A percentile compares a stretch with the other conserved stretches of the same genome.
Conservation (phyloP, 306 rosid genomes). For the Quercus berberidifolia region DNA sequence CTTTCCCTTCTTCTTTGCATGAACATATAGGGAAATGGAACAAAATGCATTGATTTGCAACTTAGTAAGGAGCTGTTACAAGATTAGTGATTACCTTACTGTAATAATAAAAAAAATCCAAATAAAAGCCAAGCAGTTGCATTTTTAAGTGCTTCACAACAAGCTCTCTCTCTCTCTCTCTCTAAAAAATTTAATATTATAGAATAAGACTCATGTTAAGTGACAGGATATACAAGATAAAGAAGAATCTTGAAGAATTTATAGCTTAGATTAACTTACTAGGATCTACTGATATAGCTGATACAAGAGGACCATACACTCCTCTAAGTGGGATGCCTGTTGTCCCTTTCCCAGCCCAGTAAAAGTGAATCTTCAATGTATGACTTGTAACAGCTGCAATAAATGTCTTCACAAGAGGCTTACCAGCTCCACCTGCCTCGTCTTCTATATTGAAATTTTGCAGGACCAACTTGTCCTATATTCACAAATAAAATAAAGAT, state of each 20-base stretch:
- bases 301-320: conserved; percentile 81
- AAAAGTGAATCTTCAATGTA: conserved; percentile 78
- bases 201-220: not conserved
- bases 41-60: not conserved
- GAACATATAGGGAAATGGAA: not conserved
- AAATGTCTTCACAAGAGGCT: conserved; percentile 51
- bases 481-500: conserved; percentile 21
- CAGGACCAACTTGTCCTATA: conserved; percentile 65
- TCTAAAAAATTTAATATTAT: not conserved
- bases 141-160: not conserved
- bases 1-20: not conserved
- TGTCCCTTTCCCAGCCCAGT: conserved; percentile 97
- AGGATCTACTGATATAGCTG: conserved; percentile 85
- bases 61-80: not conserved
- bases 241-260: not conserved
- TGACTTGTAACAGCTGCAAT: conserved; percentile 45
- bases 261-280: conserved; percentile 53
- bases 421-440: conserved; percentile 78
- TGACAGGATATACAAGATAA: not conserved
- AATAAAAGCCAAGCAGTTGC: not conserved
- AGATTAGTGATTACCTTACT: not conserved
- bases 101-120: not conserved
- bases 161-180: not conserved
- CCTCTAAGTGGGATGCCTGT: conserved; percentile 97
- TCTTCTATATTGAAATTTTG: conserved; percentile 74